Evolutionary conservation across 1,139 yeast genomes (phyloP), one percentile per base, ranked within the genome.

Genomic region (Pichia sp.): DNA sequence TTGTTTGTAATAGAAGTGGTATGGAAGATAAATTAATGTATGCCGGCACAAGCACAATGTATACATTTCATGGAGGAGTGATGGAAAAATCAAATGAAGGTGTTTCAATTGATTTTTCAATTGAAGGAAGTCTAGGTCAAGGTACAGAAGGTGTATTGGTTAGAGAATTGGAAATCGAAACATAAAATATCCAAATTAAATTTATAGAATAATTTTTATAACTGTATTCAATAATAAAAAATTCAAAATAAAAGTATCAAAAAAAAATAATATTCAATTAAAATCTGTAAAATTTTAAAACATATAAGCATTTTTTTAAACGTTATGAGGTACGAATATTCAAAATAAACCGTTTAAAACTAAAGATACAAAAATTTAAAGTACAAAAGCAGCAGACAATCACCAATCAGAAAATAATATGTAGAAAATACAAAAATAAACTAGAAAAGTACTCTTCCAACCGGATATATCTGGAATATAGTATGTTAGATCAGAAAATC

Each of bases 1-100:
- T 80, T 5, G 64, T 79, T 23, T 81, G 86, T 53, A 87, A 89
- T 59, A 66, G 96, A 49, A 67, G 77, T 10, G 97, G 97, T 0
- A 67, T 81, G 35, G 97, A 89, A 61, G 78, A 70, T 37, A 75
- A 76, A 30, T 74, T 82, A 1, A 62, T 80, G 48, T 90, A 84
- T 53, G 94, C 86, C 0, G 95, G 96, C 1, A 74, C 87, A 1
- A 75, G 84, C 6, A 63, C 74, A 11, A 76, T 83, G 6, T 63
- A 76, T 42, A 72, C 73, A 50, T 81, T 82, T 53, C 69, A 67
- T 46, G 62, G 62, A 1, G 48, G 45, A 2, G 41, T 51, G 6
- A 30, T 47, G 38, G 39, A 43, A n/a, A 37, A 35, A 30, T n/a
- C 37, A 1, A 43, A 23, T 4, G 38, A 40, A 6, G 49, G 50